Evolutionary conservation across 2,329 filamentous ascomycete species (phyloP), one percentile per base, ranked within the genome.

Genomic region (Periconia sp.): DNA sequence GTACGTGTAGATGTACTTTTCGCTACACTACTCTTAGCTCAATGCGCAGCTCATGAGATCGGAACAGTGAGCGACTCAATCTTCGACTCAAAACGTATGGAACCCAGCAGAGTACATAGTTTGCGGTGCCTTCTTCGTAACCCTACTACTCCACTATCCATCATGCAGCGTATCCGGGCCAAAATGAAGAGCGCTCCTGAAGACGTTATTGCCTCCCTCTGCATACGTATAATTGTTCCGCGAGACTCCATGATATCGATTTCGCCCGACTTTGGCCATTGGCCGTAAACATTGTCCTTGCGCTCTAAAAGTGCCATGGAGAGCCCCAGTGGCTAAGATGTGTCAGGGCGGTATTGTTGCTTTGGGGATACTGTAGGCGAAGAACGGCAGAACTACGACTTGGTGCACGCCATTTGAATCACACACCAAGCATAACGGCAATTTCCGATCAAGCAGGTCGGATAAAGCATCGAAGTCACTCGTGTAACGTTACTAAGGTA

Each of bases 1-100:
- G 66, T 91, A 95, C 17, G 88, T 92, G 74, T 92, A 95, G 46
- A 94, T 75, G 68, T 95, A 94, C 69, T 92, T 92, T 57, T 92
- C 81, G 37, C 84, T 90, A 89, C 89, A 95, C 71, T 68, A 23
- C 24, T 15, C 12, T 10, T 22, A 10, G 19, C 11, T 34, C 21
- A n/a, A 28, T 16, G 16, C 15, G 39, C 25, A 11, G 17, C 8
- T 33, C 16, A 32, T 26, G 10, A 5, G 19, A 38, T 36, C 5
- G 11, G 8, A 16, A 5, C 6, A 9, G 23, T 25, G n/a, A 19
- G 10, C 5, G 30, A 4, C 11, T 55, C 56, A 13, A 35, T 62
- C 65, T 52, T 95, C 89, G 2, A 95, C 70, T 11, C 89, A 89
- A 59, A 85, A 95, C 0, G 81, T 89, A 73, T 95, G 88, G 74